A percentile compares a stretch with the other conserved stretches of the same genome.
Evolutionary conservation across 352 stramenopile species (phyloP).

Genomic region (Phytophthora fragariaefolia): DNA sequence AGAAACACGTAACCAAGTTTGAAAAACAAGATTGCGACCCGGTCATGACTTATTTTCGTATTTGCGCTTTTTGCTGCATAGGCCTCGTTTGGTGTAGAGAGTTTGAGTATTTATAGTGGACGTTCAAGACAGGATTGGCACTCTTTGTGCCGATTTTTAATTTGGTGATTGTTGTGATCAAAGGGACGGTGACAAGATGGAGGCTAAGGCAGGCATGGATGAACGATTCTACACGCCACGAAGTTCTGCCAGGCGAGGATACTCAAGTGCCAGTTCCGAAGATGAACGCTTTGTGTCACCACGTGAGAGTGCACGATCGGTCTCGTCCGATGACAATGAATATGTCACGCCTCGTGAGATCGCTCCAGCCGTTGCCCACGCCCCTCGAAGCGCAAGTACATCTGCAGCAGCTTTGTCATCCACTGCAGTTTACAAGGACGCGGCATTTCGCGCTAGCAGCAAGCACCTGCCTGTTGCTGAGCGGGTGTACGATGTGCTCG

Average conservation of each 20-base stretch:
- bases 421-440: constrained; percentile 29
- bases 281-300: constrained; percentile 70
- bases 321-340: constrained; percentile 71
- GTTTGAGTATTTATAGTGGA: constrained; percentile 31
- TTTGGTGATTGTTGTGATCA: constrained; percentile 16
- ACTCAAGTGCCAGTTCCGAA: constrained; percentile 60
- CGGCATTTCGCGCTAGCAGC: constrained; percentile 28
- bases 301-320: constrained; percentile 60
- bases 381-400: constrained; percentile 6
- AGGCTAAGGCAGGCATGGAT: constrained; percentile 48
- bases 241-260: constrained; percentile 61
- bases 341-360: constrained; percentile 63
- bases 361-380: constrained; percentile 1
- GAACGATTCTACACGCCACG: constrained; percentile 75
- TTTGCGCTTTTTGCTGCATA: not conserved
- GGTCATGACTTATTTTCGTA: constrained; percentile 17
- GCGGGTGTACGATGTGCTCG: constrained; percentile 22
- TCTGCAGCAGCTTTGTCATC: constrained; percentile 4
- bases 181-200: constrained; percentile 33
- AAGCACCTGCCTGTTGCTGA: constrained; percentile 24
- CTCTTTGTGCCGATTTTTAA: not conserved
- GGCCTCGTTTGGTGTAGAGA: not conserved
- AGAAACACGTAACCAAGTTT: constrained; percentile 46
- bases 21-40: constrained; percentile 26
- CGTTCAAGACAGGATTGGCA: not conserved